Base-by-base conservation (phyloP, 2,329 filamentous ascomycete genomes). In the Dactylellina cionopaga region DNA sequence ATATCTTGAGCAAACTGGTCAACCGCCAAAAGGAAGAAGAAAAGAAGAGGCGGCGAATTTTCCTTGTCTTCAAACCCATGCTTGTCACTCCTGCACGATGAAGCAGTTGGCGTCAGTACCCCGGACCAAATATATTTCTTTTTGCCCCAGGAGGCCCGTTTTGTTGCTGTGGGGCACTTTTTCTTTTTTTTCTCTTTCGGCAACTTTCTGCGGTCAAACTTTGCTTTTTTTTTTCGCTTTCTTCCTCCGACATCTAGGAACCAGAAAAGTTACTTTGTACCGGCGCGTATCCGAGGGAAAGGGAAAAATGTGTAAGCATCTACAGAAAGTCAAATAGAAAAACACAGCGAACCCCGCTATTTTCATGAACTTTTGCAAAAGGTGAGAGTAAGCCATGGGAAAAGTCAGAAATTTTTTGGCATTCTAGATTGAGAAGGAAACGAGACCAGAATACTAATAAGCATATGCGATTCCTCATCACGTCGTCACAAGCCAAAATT, bases 41-140 rank as follows among this genome's bases (percentile, higher is more conserved):
- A 62, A 69, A 62, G 29, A 70, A 62, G 47, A 62, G 46, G 65
- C 65, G 65, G 65, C 65, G 65, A 70, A 62, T 70, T 70, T 70
- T 62, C 56, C 63, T 51, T 68, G 63, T 59, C 54, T 27, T 35
- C 15, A 37, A 24, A 49, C 41, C 56, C 60, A 58, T 62, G 49
- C 59, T 55, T 15, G 44, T 63, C 51, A 54, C 35, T 70, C 58
- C 66, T 71, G 66, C 66, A 71, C 59, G 58, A 71, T 71, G 66
- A 71, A 71, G 66, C 58, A 71, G 66, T 52, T 71, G 58, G 66
- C 66, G 66, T 71, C 52, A 71, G 51, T 70, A 71, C 66, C 66
- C 66, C 66, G 44, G 66, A 55, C 51, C 7, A 22, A 7, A 25
- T 58, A 58, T 2, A 33, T 71, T 71, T 59, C 59, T 71, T 71